Evolutionary conservation across 2,329 filamentous ascomycete genomes (phyloP).

Genomic region (Fusarium irregulare): DNA sequence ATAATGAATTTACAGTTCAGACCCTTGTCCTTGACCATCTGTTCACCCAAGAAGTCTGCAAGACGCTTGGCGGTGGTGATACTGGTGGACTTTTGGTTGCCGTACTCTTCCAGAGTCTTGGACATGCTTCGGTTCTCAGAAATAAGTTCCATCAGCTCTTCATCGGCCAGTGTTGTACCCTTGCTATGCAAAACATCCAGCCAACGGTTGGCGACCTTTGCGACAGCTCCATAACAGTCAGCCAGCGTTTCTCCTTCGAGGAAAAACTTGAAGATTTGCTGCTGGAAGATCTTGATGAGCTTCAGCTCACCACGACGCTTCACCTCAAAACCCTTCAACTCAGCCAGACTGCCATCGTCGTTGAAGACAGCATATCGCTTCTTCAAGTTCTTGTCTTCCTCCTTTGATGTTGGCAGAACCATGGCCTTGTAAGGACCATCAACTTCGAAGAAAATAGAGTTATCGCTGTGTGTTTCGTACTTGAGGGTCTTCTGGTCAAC

Average conservation of each 20-base stretch:
- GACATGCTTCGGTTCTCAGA: conserved; percentile 99
- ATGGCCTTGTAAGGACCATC: conserved; percentile 98
- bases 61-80: conserved; percentile 96
- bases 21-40: conserved; percentile 99
- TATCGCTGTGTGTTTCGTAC: conserved; percentile 98
- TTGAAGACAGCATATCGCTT: conserved; percentile 99
- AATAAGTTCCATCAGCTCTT: conserved; percentile 99
- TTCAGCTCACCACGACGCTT: conserved; percentile 98
- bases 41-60: conserved; percentile 95
- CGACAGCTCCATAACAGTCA: conserved; percentile 91
- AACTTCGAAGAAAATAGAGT: conserved; percentile 99
- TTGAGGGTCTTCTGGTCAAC: conserved; percentile 81
- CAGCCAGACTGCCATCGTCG: conserved; percentile 92
- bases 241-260: conserved; percentile 87
- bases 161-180: conserved; percentile 89
- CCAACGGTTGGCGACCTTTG: conserved; percentile 96
- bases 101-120: conserved; percentile 97
- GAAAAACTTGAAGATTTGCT: conserved; percentile 99
- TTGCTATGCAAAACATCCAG: conserved; percentile 92
- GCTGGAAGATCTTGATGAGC: conserved; percentile 99
- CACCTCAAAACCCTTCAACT: conserved; percentile 96
- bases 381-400: conserved; percentile 99
- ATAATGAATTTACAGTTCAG: conserved; percentile 99
- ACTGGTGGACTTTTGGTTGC: conserved; percentile 95
- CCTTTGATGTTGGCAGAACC: conserved; percentile 96